phyloP scores from a whole-genome alignment of 345 rosid species.

The Murraya koenigii region DNA sequence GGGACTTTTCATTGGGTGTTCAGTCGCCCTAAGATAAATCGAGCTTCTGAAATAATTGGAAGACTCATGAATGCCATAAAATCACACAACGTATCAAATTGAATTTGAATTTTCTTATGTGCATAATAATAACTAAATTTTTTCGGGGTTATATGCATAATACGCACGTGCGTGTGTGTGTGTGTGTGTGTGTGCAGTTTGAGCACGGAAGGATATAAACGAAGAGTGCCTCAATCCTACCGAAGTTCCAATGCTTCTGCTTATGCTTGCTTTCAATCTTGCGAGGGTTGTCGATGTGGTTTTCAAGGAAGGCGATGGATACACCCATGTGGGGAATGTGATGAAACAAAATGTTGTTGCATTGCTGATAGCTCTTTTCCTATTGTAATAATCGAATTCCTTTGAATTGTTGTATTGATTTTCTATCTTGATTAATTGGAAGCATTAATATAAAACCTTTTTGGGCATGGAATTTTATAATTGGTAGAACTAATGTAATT shows the following conservation, averaged over 20 bases:
- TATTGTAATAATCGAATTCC: too few species aligned
- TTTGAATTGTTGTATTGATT: not conserved
- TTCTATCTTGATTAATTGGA: not conserved
- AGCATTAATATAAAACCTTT: not conserved
- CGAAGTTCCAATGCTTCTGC: not conserved
- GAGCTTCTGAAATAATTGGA: not conserved
- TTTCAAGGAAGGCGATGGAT: not conserved
- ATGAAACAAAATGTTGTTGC: not conserved
- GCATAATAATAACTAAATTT: too few species aligned
- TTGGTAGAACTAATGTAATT: not conserved
- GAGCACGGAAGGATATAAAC: constrained; percentile 7
- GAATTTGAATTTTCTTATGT: not conserved
- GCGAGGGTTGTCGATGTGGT: not conserved
- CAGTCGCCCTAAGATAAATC: not conserved
- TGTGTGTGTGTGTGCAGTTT: not conserved
- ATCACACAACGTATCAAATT: not conserved
- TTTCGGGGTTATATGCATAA: too few species aligned
- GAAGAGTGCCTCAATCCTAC: not conserved
- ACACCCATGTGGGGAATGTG: not conserved
- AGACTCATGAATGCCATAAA: not conserved
- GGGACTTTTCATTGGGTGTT: not conserved
- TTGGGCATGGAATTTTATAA: not conserved
- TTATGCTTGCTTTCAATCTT: not conserved
- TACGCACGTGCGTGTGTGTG: too few species aligned
- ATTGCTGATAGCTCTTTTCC: not conserved